A percentile compares a stretch with the other conserved stretches of the same genome.
These are phyloP conservation scores for Phylloporus sp. DNA, from an alignment of 768 basidiomycete species.

Conservation along the genomic window DNA sequence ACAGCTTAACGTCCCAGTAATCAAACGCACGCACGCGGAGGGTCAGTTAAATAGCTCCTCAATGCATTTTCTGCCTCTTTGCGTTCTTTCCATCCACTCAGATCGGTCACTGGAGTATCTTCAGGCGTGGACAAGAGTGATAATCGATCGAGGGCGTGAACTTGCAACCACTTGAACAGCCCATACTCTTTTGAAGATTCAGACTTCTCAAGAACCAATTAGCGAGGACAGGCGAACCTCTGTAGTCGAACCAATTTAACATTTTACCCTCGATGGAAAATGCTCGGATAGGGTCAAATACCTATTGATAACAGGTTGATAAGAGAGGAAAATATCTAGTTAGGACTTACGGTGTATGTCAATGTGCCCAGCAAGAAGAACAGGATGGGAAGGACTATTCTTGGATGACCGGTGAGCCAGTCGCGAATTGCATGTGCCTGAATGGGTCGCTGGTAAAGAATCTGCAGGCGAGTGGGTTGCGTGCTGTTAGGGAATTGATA, in stretches of 20 bases:
- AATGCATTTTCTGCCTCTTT: conserved; percentile 69
- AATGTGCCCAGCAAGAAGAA: conserved; percentile 88
- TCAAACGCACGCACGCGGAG: conserved; percentile 52
- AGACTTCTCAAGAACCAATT: neutral
- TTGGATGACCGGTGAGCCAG: conserved; percentile 86
- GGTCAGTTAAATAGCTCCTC: conserved; percentile 69
- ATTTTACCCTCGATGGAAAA: conserved; percentile 81
- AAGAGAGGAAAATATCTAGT: neutral
- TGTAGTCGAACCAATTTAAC: conserved; percentile 79
- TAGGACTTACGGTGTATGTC: conserved; percentile 70
- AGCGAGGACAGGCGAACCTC: conserved; percentile 40
- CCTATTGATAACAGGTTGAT: conserved; percentile 39
- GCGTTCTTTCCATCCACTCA: conserved; percentile 80
- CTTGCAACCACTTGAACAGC: conserved; percentile 73
- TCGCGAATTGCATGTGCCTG: conserved; percentile 64
- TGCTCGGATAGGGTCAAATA: conserved; percentile 89
- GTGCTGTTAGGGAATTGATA: conserved; percentile 33
- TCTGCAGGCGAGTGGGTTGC: conserved; percentile 44
- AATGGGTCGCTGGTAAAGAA: conserved; percentile 60
- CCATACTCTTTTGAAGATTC: conserved; percentile 50
- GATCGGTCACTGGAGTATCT: conserved; percentile 16
- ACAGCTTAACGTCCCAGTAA: neutral
- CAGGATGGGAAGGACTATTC: conserved; percentile 72
- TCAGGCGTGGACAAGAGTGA: conserved; percentile 25
- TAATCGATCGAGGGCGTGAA: conserved; percentile 56